phyloP scores from a whole-genome alignment of 345 rosid genomes.

The Melaleuca quinquenervia region DNA sequence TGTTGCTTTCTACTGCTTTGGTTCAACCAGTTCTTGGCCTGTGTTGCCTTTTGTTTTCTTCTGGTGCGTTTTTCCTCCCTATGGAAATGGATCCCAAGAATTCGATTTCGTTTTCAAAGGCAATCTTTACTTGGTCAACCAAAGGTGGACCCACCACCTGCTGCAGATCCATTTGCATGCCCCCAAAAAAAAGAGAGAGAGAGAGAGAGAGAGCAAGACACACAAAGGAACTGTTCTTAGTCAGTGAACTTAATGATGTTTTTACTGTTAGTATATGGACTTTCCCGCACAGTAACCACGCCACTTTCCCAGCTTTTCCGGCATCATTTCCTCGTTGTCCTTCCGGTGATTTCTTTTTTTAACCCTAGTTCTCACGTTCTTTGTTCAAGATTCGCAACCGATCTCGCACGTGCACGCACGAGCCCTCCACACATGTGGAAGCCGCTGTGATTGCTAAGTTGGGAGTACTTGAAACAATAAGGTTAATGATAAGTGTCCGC shows the following conservation, averaged over 20 bases:
- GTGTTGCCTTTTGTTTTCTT: neutral
- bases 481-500: neutral
- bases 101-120: neutral
- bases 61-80: neutral
- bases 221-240: neutral
- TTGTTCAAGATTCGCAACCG: constrained; percentile 1
- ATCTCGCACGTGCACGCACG: neutral
- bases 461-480: neutral
- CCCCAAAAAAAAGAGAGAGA: neutral
- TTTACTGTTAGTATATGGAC: neutral
- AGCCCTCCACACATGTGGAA: neutral
- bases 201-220: too few species aligned
- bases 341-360: neutral
- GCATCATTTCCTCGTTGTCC: constrained; percentile 17
- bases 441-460: neutral
- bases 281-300: neutral
- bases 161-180: neutral
- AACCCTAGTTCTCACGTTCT: neutral
- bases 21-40: neutral
- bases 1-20: neutral
- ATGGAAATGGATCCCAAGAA: neutral
- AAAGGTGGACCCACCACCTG: neutral
- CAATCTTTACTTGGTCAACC: neutral
- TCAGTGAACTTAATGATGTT: neutral
- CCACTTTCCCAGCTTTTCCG: constrained; percentile 16